Percentiles rank a stretch among this genome's conserved stretches.
These are phyloP conservation scores for Taphrina communis DNA, from an alignment of 1,139 yeast genomes.

Conservation along the genomic window DNA sequence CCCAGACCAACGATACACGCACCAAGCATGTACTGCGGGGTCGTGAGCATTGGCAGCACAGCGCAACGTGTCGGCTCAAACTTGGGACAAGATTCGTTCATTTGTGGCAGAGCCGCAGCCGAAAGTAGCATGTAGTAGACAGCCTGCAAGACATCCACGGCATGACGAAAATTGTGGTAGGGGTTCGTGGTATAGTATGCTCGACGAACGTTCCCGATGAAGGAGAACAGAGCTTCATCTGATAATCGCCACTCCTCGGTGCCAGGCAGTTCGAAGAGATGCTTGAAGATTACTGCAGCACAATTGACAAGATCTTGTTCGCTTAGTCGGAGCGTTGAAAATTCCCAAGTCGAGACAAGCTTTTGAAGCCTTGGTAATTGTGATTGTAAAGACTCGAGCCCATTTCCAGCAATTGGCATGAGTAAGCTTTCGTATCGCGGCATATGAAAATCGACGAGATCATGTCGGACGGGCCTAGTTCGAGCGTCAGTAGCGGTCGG, in stretches of 20 bases:
- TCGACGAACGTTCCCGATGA: constrained; percentile 16
- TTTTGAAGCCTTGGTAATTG: constrained; percentile 11
- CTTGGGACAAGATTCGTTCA: constrained; percentile 1
- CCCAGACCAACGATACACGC: constrained; percentile 84
- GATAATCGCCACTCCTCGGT: constrained; percentile 27
- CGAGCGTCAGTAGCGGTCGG: background rate
- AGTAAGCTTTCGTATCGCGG: background rate
- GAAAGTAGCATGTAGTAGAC: constrained; percentile 65
- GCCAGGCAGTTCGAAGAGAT: constrained; percentile 28
- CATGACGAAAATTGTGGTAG: constrained; percentile 94
- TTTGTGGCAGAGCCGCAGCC: constrained; percentile 14
- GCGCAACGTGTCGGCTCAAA: background rate
- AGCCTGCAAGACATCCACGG: constrained; percentile 93
- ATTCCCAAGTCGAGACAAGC: constrained; percentile 29
- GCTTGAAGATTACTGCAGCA: constrained; percentile 38
- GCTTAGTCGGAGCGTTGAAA: constrained; percentile 13
- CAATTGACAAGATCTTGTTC: constrained; percentile 12
- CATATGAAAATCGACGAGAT: constrained; percentile 14
- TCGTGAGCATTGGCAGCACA: constrained; percentile 45
- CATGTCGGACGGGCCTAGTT: background rate
- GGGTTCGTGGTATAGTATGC: constrained; percentile 62
- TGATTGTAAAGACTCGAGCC: background rate
- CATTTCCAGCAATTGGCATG: background rate
- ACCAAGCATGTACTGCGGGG: constrained; percentile 61
- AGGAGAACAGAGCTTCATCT: constrained; percentile 19